Evolutionary conservation across 2,329 filamentous ascomycete genomes (phyloP), one percentile per base, ranked within the genome.

Genomic region (Exophiala bonariae): DNA sequence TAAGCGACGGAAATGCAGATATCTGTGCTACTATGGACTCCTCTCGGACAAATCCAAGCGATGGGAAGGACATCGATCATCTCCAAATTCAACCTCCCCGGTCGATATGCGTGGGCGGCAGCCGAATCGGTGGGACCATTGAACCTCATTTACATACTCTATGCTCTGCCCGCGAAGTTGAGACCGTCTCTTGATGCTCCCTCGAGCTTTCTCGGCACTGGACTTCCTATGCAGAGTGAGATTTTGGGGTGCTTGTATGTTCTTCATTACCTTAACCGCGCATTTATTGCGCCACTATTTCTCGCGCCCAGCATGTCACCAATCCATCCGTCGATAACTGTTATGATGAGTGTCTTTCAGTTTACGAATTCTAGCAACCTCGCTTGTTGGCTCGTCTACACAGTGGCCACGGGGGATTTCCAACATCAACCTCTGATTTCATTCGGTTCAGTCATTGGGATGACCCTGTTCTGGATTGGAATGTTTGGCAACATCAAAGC

Each of bases 251-350:
- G 60, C 3, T 60, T 73, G 0, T 72, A 87, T 75, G 76, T 87
- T 26, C 81, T 92, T 46, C 93, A 99, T 72, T 99, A 99, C 75
- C 58, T 82, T 63, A 95, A 99, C 76, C 89, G 93, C 54, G 91
- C 93, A 8, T 68, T 97, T 47, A 70, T 95, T 52, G 86, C 83
- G 46, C 92, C 93, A 2, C 72, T 95, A 48, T 76, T 92, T 55
- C 71, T 82, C 31, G 89, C 92, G 54, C 92, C 92, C 0, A 90
- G 85, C 73, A 96, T 99, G 86, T 89, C 90, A 3, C 92, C 92
- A 7, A 87, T 96, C 57, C 87, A 95, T 67, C 63, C 80, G 2
- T 44, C 81, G 20, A 78, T 96, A 55, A 85, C 85, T 73, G 7
- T 72, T 39, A 68, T 74, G 17, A 93, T 85, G 3, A 54, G 85